Conservation (phyloP, 129 eudicot genomes). For the Flaveria brownii region DNA sequence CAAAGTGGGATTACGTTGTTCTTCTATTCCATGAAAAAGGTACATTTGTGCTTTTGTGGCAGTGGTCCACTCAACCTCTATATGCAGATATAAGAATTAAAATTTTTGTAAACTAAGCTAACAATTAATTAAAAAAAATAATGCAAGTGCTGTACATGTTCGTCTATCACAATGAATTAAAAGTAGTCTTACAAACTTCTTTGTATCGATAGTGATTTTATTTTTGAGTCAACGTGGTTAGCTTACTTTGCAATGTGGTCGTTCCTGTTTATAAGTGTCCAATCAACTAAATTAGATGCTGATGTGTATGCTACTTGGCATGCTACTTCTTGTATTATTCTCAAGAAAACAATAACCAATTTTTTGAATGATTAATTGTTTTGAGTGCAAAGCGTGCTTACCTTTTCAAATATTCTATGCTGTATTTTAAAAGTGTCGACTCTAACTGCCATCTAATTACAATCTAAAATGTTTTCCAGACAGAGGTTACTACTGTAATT, state of each 20-base stretch:
- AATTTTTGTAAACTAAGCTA: neutral
- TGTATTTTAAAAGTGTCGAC: slow-evolving; percentile 1
- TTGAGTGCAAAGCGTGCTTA: neutral
- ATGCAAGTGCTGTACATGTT: neutral
- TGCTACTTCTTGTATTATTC: slow-evolving; percentile 7
- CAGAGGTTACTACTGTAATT: slow-evolving; percentile 95
- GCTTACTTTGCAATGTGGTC: neutral
- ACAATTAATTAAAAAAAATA: neutral
- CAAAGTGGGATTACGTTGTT: neutral
- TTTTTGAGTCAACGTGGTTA: neutral
- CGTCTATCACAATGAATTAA: slow-evolving; percentile 2
- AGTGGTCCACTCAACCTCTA: slow-evolving; percentile 18
- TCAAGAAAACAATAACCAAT: neutral
- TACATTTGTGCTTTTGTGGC: slow-evolving; percentile 16
- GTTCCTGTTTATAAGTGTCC: neutral
- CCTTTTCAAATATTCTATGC: neutral
- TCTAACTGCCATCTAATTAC: slow-evolving; percentile 25
- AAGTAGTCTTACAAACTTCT: neutral
- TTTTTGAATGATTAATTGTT: neutral
- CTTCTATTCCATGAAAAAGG: slow-evolving; percentile 11
- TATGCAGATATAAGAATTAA: slow-evolving; percentile 9
- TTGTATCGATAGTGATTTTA: neutral
- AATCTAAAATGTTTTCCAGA: slow-evolving; percentile 48
- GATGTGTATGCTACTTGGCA: slow-evolving; percentile 8
- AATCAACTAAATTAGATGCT: slow-evolving; percentile 6